Evolutionary conservation across 306 rosid species (phyloP), one percentile per base, ranked within the genome.

Genomic region (Prunus padus): DNA sequence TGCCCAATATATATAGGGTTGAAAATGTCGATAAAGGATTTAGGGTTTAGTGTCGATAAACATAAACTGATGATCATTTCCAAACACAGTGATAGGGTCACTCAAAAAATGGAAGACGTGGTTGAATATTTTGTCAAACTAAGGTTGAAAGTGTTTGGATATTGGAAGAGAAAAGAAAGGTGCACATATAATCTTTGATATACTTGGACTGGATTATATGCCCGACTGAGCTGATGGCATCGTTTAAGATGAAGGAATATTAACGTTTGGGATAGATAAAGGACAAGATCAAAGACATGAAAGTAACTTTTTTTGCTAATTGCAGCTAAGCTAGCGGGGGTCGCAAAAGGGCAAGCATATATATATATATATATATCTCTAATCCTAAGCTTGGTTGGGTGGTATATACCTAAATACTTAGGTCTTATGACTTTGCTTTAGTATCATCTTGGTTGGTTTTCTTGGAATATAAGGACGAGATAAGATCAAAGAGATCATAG

Each of bases 121-220:
- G 40, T 33, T 33, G 40, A 33, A 33, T 5, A 33, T 33, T 33
- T 33, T 33, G 40, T 33, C 0, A 33, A 33, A n/a, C n/a, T 8
- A 33, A 33, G 40, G 40, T 33, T 33, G 56, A 30, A 28, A 50
- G 50, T 30, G 74, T 69, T 50, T 30, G n/a, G 19, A 50, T 49
- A 31, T 7, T 31, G 73, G 73, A 50, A 69, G 46, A 18, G 18
- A 28, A 30, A 69, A 51, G 62, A 50, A 28, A 26, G 44, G n/a
- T 30, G 18, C 40, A n/a, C 63, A 52, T 49, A 51, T 19, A 45
- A 28, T 61, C 66, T 45, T 4, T 23, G 14, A 37, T 37, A 37
- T 7, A 37, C 9, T 54, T 50, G 13, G 52, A 50, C 31, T 51
- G 55, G 75, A 71, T 54, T 71, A 52, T 71, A 71, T 71, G 57